Conservation (phyloP, 495 filamentous ascomycete genomes). For the Hypoxylon crocopeplum region DNA sequence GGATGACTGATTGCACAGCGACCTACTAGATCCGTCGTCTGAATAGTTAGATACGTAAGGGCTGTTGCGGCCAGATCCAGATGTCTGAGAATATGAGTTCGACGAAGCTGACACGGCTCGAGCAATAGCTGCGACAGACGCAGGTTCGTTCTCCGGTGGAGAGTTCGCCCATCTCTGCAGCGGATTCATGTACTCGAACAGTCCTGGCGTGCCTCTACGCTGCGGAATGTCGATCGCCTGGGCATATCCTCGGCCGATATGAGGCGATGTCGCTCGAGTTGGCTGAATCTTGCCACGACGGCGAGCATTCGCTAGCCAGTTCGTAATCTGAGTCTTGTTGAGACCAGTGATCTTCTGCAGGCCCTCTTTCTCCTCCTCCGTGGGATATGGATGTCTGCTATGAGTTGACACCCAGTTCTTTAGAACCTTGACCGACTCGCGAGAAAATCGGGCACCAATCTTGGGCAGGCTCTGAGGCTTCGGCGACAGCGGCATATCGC, state of each 20-base stretch:
- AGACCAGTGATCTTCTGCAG: slow-evolving; percentile 76
- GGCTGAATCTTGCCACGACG: slow-evolving; percentile 74
- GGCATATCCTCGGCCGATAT: slow-evolving; percentile 56
- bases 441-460: slow-evolving; percentile 70
- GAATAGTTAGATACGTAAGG: slow-evolving; percentile 59
- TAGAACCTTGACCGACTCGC: slow-evolving; percentile 73
- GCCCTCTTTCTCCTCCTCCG: slow-evolving; percentile 77
- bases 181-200: slow-evolving; percentile 74
- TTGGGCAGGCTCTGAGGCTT: slow-evolving; percentile 43
- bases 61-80: slow-evolving; percentile 56
- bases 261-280: slow-evolving; percentile 63
- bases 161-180: slow-evolving; percentile 87
- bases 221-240: slow-evolving; percentile 72
- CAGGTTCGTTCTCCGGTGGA: slow-evolving; percentile 87
- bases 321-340: slow-evolving; percentile 76
- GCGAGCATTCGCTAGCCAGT: slow-evolving; percentile 88
- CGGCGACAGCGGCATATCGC: slow-evolving; percentile 34
- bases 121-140: slow-evolving; percentile 78
- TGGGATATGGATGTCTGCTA: slow-evolving; percentile 79
- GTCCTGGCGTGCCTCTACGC: slow-evolving; percentile 52
- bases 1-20: slow-evolving; percentile 72
- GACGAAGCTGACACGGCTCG: slow-evolving; percentile 71
- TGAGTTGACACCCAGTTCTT: slow-evolving; percentile 81
- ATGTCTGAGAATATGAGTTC: slow-evolving; percentile 50
- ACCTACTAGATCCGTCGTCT: slow-evolving; percentile 73